Conservation (phyloP, 2,329 filamentous ascomycete species). For the Dothistroma septosporum region DNA sequence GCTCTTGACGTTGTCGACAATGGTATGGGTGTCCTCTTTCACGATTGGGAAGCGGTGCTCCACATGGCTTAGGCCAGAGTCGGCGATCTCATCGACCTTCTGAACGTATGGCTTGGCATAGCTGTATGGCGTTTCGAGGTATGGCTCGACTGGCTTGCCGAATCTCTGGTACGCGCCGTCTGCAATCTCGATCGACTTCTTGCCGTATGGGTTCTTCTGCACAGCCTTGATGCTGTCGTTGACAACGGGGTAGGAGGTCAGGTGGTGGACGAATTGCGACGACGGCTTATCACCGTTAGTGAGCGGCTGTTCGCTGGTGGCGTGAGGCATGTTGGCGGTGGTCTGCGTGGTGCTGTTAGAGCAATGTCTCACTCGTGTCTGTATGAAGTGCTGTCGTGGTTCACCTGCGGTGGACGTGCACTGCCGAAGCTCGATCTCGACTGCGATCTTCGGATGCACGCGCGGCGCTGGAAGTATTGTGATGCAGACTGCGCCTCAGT, state of each 20-base stretch:
- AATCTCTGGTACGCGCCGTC: constrained; percentile 71
- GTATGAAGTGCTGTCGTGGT: not conserved
- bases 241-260: constrained; percentile 78
- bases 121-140: constrained; percentile 72
- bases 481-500: not conserved
- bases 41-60: constrained; percentile 56
- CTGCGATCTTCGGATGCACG: not conserved
- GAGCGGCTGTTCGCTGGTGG: constrained; percentile 36
- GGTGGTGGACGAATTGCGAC: constrained; percentile 55
- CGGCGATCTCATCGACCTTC: constrained; percentile 71
- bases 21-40: constrained; percentile 47
- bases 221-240: constrained; percentile 72
- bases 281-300: constrained; percentile 50
- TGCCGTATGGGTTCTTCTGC: constrained; percentile 76
- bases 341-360: constrained; percentile 1
- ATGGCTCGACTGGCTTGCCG: constrained; percentile 72
- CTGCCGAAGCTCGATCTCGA: not conserved
- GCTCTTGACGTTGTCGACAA: constrained; percentile 59
- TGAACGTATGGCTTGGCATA: constrained; percentile 81
- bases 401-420: not conserved
- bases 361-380: not conserved
- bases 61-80: constrained; percentile 42
- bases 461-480: not conserved
- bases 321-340: constrained; percentile 45
- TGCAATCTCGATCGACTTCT: constrained; percentile 73